These are phyloP conservation scores for Acanthamoeba lugdunensis DNA, from an alignment of 208 protist species.

Conservation along the genomic window DNA sequence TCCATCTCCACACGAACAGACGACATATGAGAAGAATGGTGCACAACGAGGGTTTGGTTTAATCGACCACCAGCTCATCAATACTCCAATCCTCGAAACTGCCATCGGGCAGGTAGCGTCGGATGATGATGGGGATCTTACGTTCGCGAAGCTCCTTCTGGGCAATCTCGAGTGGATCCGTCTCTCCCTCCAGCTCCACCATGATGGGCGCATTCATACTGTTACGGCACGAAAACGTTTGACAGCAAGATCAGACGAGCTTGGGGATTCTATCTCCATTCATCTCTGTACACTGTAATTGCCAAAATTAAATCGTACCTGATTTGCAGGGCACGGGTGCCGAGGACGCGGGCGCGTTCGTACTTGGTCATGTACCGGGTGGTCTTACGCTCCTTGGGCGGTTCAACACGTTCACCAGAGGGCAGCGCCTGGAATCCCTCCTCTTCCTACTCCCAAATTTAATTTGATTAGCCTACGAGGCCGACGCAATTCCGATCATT, in stretches of 20 bases:
- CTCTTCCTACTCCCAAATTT: background rate
- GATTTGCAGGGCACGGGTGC: conserved; percentile 97
- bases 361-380: conserved; percentile 98
- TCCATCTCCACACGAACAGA: no score
- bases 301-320: conserved; percentile 81
- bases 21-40: background rate
- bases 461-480: no score
- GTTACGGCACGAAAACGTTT: background rate
- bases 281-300: no score
- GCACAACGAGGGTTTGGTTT: background rate
- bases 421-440: conserved; percentile 5
- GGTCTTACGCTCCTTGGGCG: conserved; percentile 89
- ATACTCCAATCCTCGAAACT: conserved; percentile 93
- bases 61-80: conserved; percentile 69
- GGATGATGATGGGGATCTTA: conserved; percentile 98
- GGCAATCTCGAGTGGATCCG: conserved; percentile 97
- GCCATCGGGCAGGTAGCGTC: conserved; percentile 94
- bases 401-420: background rate
- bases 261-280: no score
- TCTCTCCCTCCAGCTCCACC: conserved; percentile 96
- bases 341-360: conserved; percentile 96
- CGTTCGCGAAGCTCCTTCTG: conserved; percentile 95
- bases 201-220: conserved; percentile 97
- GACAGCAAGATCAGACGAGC: background rate
- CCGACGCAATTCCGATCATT: background rate